Base-by-base conservation (phyloP, 148 eudicot species). In the Cornus suecica region DNA sequence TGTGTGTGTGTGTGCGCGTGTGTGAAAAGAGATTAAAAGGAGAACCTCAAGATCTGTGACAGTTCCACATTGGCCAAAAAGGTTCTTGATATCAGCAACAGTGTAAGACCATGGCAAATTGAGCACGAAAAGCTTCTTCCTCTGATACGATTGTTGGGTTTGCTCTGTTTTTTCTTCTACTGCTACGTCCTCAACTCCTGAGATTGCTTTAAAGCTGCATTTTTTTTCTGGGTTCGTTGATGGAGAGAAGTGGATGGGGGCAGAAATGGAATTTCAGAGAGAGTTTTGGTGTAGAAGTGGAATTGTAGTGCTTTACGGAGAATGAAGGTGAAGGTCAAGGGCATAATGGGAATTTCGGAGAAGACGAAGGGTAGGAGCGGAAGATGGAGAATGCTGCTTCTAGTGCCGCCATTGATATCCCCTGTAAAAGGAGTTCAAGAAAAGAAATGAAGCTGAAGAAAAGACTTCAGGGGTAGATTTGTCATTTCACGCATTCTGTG, bases 11-110 rank as follows among this genome's bases (percentile, higher is more conserved):
- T n/a, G n/a, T n/a, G n/a, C n/a, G n/a, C n/a, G n/a, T n/a, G n/a
- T 8, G 30, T 10, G 56, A 23, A 11, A 18, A 37, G 25, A 42
- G 42, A 62, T 29, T 27, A 48, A 34, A 20, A n/a, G n/a, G n/a
- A n/a, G n/a, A n/a, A 94, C 98, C 97, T 94, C 98, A 78, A 88
- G 82, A 74, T 88, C 93, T 27, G 68, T 62, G 31, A 94, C 93
- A 78, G 85, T 78, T 8, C 98, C 98, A 83, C 89, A 92, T 74
- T 88, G 87, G 72, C 87, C 89, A 34, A 94, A 92, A 18, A 84
- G 45, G 18, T 77, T 87, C 85, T 88, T 94, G 68, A 94, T 82
- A 63, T 90, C 97, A 26, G 76, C 84, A 77, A 88, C 83, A 74
- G 92, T 74, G 27, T 75, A 78, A 72, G 90, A 82, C 91, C 89